Conservation (phyloP, 148 eudicot genomes). For the Amaranthus cruentus region DNA sequence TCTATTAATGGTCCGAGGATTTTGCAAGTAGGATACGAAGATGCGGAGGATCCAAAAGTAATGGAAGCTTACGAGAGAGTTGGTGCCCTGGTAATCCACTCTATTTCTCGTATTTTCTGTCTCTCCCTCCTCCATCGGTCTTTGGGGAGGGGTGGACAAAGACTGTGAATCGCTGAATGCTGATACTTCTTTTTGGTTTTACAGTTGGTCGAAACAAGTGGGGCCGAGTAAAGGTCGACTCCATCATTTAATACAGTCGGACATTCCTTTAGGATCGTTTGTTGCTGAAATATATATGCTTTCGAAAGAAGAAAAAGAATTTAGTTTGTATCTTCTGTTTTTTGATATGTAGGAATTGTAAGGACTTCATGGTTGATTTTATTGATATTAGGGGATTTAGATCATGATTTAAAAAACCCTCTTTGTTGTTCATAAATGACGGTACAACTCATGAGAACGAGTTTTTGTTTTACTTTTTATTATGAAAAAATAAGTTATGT, state of each 20-base stretch:
- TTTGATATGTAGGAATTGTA: too few relatives aligned
- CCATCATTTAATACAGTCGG: not conserved
- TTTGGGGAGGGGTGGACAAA: not conserved
- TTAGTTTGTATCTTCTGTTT: too few relatives aligned
- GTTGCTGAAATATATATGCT: too few relatives aligned
- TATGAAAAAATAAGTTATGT: too few relatives aligned
- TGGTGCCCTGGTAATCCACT: constrained; percentile 66
- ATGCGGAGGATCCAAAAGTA: constrained; percentile 80
- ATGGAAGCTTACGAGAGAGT: constrained; percentile 95
- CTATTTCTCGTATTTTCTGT: not conserved
- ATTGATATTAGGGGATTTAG: too few relatives aligned
- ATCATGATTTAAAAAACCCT: too few relatives aligned
- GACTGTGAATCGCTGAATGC: constrained; percentile 2
- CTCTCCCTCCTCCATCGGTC: not conserved
- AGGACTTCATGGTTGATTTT: too few relatives aligned
- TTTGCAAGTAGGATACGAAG: constrained; percentile 90
- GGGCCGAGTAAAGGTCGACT: constrained; percentile 23
- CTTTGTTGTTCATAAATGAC: too few relatives aligned
- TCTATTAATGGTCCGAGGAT: constrained; percentile 89
- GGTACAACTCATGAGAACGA: too few relatives aligned
- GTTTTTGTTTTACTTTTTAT: too few relatives aligned
- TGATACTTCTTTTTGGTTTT: constrained; percentile 19
- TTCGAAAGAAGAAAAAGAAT: too few relatives aligned
- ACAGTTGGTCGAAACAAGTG: constrained; percentile 64
- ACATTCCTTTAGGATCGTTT: not conserved